Conservation (phyloP, 257 asterid species). For the Orobanche coerulescens region DNA sequence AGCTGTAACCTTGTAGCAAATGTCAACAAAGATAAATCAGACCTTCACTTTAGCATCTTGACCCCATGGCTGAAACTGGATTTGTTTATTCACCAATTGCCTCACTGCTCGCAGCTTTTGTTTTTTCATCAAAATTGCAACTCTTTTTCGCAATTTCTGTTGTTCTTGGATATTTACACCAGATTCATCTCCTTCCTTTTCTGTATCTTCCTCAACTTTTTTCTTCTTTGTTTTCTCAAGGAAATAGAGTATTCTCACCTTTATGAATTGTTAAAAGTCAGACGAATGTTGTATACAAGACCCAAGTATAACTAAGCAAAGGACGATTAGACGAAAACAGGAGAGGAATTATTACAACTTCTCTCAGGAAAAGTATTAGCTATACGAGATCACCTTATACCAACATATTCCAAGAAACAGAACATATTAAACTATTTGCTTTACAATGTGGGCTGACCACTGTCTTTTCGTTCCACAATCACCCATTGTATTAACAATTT, state of each 20-base stretch:
- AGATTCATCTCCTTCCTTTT: conserved; percentile 38
- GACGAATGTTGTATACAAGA: neutral
- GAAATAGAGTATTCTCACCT: conserved; percentile 74
- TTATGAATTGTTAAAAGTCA: conserved; percentile 21
- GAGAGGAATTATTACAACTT: neutral
- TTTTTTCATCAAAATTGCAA: conserved; percentile 61
- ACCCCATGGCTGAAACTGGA: conserved; percentile 70
- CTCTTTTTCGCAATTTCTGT: conserved; percentile 44
- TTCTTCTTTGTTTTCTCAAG: conserved; percentile 68
- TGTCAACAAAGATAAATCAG: conserved; percentile 18
- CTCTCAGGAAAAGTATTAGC: neutral
- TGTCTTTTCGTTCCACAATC: neutral
- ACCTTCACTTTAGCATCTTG: conserved; percentile 85
- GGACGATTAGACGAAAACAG: neutral
- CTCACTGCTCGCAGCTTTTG: conserved; percentile 73
- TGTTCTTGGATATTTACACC: conserved; percentile 29
- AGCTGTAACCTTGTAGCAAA: neutral
- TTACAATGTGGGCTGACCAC: neutral
- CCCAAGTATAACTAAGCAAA: conserved; percentile 9
- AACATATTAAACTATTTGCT: neutral
- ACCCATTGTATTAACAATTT: neutral
- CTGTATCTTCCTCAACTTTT: conserved; percentile 28
- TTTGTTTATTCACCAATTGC: conserved; percentile 51
- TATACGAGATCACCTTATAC: neutral
- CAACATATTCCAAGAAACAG: neutral